Conservation (phyloP, 805 yeast genomes). For the Pichia sporocuriosa region DNA sequence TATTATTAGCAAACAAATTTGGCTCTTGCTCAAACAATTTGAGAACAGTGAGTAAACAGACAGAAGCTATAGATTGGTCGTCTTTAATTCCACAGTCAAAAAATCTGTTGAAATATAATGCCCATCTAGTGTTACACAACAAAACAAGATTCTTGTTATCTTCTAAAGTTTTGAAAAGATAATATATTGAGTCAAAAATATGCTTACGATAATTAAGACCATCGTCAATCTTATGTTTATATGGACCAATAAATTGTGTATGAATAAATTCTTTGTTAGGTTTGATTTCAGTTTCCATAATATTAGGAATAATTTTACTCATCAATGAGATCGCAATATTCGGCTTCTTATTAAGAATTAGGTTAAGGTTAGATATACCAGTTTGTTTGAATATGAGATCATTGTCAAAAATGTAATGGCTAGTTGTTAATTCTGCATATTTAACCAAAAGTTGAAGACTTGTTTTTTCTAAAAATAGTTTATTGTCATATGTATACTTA, state of each 20-base stretch:
- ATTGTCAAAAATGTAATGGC: constrained; percentile 26
- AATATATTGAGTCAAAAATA: constrained; percentile 61
- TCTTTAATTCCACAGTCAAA: constrained; percentile 49
- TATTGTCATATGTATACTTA: constrained; percentile 22
- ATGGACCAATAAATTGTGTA: constrained; percentile 77
- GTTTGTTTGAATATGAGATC: constrained; percentile 52
- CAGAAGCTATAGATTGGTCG: constrained; percentile 51
- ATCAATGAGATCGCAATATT: constrained; percentile 39
- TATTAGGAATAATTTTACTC: constrained; percentile 39
- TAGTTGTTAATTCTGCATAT: constrained; percentile 23
- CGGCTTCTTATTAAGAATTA: constrained; percentile 54
- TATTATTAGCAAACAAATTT: constrained; percentile 17
- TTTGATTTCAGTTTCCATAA: constrained; percentile 46
- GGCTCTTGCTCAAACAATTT: constrained; percentile 32
- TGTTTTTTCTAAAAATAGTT: constrained; percentile 10
- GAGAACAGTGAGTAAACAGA: constrained; percentile 41
- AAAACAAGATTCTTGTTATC: constrained; percentile 17
- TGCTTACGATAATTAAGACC: constrained; percentile 69
- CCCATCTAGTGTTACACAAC: constrained; percentile 23
- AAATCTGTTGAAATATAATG: constrained; percentile 32
- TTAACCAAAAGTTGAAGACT: constrained; percentile 13
- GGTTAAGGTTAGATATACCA: constrained; percentile 51
- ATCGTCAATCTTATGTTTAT: constrained; percentile 73
- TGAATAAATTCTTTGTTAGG: constrained; percentile 53
- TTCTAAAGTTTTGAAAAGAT: constrained; percentile 36